These are phyloP conservation scores for Monosporascus sp. DNA, from an alignment of 2,329 filamentous ascomycete genomes.

Conservation along the genomic window DNA sequence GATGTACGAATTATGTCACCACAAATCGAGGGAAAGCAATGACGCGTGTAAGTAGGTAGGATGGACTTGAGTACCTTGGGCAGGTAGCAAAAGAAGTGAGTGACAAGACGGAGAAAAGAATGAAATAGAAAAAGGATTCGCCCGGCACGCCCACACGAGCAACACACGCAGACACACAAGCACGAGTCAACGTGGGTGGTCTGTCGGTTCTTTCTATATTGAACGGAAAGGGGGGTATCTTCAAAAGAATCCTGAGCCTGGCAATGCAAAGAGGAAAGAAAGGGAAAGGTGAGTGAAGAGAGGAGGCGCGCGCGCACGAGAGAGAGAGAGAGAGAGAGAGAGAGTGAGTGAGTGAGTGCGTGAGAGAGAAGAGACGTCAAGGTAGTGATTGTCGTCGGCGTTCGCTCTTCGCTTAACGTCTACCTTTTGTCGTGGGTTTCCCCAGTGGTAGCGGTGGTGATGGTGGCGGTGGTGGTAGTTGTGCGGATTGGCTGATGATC, in stretches of 20 bases:
- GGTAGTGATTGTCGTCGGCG: neutral
- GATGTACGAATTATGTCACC: neutral
- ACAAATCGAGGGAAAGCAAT: neutral
- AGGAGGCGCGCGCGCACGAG: neutral
- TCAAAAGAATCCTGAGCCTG: neutral
- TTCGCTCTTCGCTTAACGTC: neutral
- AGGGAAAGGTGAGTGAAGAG: neutral
- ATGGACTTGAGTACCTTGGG: neutral
- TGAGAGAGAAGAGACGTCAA: neutral
- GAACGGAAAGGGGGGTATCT: neutral
- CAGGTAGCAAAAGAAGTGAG: neutral
- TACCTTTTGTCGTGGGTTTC: neutral
- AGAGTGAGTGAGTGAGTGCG: too few relatives aligned
- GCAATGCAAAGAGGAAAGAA: neutral
- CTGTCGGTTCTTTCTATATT: neutral
- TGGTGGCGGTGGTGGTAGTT: neutral
- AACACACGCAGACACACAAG: neutral
- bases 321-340: too few relatives aligned
- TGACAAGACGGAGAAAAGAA: neutral
- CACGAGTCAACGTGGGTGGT: neutral
- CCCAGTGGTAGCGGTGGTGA: neutral
- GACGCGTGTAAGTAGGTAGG: neutral
- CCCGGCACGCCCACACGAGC: neutral
- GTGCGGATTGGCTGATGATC: neutral
- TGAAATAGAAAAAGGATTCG: neutral